Evolutionary conservation across 768 basidiomycete genomes (phyloP), one percentile per base, ranked within the genome.

Genomic region (Artomyces pyxidatus): DNA sequence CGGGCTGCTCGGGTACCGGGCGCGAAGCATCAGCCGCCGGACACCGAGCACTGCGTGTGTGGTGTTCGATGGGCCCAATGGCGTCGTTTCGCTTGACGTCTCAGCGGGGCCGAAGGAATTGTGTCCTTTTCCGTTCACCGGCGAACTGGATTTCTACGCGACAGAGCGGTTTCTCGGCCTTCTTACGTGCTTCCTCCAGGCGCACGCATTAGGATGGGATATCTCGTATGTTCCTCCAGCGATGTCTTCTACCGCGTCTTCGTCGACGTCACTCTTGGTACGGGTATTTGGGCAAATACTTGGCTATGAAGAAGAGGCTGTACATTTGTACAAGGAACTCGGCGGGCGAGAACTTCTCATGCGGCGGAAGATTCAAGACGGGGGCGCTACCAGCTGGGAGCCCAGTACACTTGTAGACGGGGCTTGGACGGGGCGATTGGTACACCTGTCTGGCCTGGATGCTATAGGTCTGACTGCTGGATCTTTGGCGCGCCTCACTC

Each of bases 281-380:
- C 67, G 61, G 48, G 68, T 72, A 1, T 82, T 85, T 53, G 73
- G 72, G 3, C 69, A 75, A 48, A 51, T 82, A 7, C 67, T 85
- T 0, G 82, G 81, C 1, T 85, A 83, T 58, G 76, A 79, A 11
- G 59, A 68, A 0, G 81, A 83, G 52, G 73, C 72, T 3, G 60
- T 82, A 9, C 80, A 83, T 50, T 68, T 83, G 68, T 85, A 82
- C 60, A 85, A 83, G 61, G 82, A 83, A 52, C 63, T 83, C 6
- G 80, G 82, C 7, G 82, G 82, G 7, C 63, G 82, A 16, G 82
- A 83, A 64, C 59, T 85, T 19, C 59, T 81, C 21, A 83, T 85
- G 81, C 66, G 81, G 22, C 63, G 81, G 29, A 72, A 67, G 58
- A 74, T 83, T 35, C 68, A 73, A 52, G 72, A 77, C 19, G 77